A percentile compares a stretch with the other conserved stretches of the same genome.
These are phyloP conservation scores for Isabelozyma heimii DNA, from an alignment of 805 yeast genomes.

Conservation along the genomic window DNA sequence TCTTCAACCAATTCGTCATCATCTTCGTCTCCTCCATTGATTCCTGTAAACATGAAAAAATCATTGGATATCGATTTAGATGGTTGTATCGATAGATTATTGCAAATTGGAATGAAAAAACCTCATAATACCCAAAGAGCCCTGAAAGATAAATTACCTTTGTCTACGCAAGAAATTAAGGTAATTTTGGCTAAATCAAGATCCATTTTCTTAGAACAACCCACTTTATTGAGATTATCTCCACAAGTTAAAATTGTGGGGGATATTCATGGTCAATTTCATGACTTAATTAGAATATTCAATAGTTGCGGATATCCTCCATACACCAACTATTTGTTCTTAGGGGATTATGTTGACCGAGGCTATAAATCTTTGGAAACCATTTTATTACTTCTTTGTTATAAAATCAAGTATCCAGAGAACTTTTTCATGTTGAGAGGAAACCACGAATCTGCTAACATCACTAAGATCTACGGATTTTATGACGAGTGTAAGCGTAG, in stretches of 20 bases:
- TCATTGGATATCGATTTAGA: constrained; percentile 52
- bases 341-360: constrained; percentile 61
- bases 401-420: constrained; percentile 58
- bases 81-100: constrained; percentile 57
- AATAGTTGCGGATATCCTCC: constrained; percentile 63
- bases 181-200: constrained; percentile 57
- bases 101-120: constrained; percentile 43
- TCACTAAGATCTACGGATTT: constrained; percentile 59
- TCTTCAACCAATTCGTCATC: constrained; percentile 6
- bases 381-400: constrained; percentile 47
- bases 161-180: constrained; percentile 54
- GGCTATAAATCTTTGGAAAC: constrained; percentile 59
- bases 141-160: constrained; percentile 39
- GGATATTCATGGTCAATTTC: constrained; percentile 72
- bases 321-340: constrained; percentile 50
- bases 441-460: constrained; percentile 57
- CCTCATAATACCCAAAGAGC: constrained; percentile 8
- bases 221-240: constrained; percentile 60
- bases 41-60: constrained; percentile 7
- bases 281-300: constrained; percentile 53
- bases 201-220: constrained; percentile 60
- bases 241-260: constrained; percentile 85
- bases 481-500: constrained; percentile 62
- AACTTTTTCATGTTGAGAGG: constrained; percentile 61
- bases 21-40: constrained; percentile 12